phyloP scores from a whole-genome alignment of 108 stramenopile genomes.

The Ochromonas danica region DNA sequence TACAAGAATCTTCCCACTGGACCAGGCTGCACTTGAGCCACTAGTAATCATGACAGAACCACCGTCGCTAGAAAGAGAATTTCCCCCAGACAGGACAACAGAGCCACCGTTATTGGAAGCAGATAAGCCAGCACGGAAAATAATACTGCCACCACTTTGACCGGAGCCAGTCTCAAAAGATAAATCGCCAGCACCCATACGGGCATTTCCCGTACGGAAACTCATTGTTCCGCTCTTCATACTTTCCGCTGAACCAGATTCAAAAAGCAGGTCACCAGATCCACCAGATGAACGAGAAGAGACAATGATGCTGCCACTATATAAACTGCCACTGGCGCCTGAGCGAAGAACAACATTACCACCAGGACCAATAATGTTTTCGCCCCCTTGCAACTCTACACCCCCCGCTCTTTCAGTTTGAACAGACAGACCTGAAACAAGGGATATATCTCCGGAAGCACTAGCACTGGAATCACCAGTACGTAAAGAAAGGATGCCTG shows the following conservation, averaged over 20 bases:
- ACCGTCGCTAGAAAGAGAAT: neutral
- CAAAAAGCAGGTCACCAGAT: neutral
- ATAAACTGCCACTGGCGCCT: neutral
- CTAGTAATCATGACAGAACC: neutral
- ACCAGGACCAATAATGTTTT: too few relatives aligned
- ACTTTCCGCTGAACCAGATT: neutral
- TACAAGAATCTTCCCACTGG: too few relatives aligned
- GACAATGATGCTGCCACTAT: neutral
- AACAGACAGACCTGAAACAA: too few relatives aligned
- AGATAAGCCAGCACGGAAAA: neutral
- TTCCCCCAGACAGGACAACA: neutral
- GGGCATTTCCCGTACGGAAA: neutral
- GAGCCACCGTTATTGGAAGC: neutral
- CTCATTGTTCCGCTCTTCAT: neutral
- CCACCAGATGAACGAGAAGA: constrained; percentile 1
- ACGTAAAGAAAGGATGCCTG: neutral
- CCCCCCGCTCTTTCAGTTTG: too few relatives aligned
- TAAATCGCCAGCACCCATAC: neutral
- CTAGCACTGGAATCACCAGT: too few relatives aligned
- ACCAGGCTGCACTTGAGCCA: neutral
- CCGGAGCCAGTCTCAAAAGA: too few relatives aligned
- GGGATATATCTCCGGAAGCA: too few relatives aligned
- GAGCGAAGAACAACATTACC: neutral
- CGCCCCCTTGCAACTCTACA: too few relatives aligned
- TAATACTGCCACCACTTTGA: neutral